Percentiles rank a stretch among this genome's conserved stretches.
These are phyloP conservation scores for Lactifluus pinguis DNA, from an alignment of 768 basidiomycete species.

Conservation along the genomic window DNA sequence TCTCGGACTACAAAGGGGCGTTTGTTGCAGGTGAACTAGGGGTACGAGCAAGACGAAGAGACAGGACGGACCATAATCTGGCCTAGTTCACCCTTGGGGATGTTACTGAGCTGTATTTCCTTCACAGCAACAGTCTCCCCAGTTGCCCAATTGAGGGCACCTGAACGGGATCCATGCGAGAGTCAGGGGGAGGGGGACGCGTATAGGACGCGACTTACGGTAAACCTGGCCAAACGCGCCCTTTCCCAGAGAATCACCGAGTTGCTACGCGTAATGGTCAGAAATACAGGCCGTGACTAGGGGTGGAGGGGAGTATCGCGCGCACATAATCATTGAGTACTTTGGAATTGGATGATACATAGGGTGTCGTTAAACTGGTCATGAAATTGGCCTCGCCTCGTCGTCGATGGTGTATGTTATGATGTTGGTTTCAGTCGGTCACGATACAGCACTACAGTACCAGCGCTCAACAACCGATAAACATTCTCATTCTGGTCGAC, in stretches of 20 bases:
- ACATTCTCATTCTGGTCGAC: background rate
- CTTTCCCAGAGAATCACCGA: conserved; percentile 92
- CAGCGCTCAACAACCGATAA: too few relatives aligned
- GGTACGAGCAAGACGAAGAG: background rate
- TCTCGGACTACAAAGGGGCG: conserved; percentile 63
- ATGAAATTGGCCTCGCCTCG: background rate
- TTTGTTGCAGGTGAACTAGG: background rate
- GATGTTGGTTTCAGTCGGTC: too few relatives aligned
- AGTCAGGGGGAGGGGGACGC: background rate
- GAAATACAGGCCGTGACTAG: too few relatives aligned
- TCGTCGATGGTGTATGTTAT: too few relatives aligned
- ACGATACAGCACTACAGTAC: too few relatives aligned
- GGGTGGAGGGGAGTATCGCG: background rate
- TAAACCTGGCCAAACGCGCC: conserved; percentile 97
- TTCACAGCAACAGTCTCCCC: conserved; percentile 99
- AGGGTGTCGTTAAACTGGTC: conserved; percentile 11
- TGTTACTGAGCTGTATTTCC: conserved; percentile 91
- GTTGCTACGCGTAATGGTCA: conserved; percentile 50
- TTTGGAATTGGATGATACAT: conserved; percentile 12
- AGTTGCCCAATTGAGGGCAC: conserved; percentile 89
- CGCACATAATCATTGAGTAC: conserved; percentile 20
- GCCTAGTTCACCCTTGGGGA: conserved; percentile 85
- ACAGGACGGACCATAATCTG: conserved; percentile 80
- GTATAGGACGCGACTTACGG: conserved; percentile 44
- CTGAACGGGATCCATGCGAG: conserved; percentile 29